Evolutionary conservation across 805 yeast genomes (phyloP).

Genomic region (Saturnispora hagleri): DNA sequence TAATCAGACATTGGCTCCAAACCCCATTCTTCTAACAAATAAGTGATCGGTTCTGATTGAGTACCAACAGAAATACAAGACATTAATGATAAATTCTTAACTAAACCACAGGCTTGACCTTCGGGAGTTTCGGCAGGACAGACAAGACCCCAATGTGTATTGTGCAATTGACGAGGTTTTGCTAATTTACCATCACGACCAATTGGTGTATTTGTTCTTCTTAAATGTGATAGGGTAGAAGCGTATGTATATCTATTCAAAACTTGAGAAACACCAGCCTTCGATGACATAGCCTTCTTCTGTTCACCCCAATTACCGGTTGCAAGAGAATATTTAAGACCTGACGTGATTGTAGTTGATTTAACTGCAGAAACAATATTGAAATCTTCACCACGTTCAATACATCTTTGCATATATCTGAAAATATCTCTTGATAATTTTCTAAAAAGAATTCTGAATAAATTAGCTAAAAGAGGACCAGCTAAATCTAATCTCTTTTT

Average conservation of each 20-base stretch:
- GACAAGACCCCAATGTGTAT: conserved; percentile 99
- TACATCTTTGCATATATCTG: conserved; percentile 98
- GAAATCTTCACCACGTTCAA: conserved; percentile 95
- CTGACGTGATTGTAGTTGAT: conserved; percentile 94
- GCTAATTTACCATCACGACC: conserved; percentile 99
- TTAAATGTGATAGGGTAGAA: conserved; percentile 95
- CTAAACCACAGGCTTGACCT: conserved; percentile 99
- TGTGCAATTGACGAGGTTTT: conserved; percentile 97
- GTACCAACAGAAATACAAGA: conserved; percentile 97
- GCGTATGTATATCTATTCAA: conserved; percentile 96
- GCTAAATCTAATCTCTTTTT: conserved; percentile 97
- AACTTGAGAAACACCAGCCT: conserved; percentile 99
- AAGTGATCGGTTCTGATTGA: conserved; percentile 89
- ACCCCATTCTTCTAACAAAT: conserved; percentile 97
- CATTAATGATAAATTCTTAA: conserved; percentile 92
- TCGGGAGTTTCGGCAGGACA: conserved; percentile 99
- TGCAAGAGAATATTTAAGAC: conserved; percentile 93
- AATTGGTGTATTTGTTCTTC: conserved; percentile 98
- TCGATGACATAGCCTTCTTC: conserved; percentile 96
- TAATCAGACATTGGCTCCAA: conserved; percentile 96
- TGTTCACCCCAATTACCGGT: conserved; percentile 99
- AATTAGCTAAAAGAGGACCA: conserved; percentile 92
- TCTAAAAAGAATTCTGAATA: conserved; percentile 89
- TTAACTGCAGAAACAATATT: conserved; percentile 94
- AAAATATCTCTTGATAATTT: conserved; percentile 94